Evolutionary conservation across 1,139 yeast genomes (phyloP).

Genomic region (Yamadazyma diddensiae): DNA sequence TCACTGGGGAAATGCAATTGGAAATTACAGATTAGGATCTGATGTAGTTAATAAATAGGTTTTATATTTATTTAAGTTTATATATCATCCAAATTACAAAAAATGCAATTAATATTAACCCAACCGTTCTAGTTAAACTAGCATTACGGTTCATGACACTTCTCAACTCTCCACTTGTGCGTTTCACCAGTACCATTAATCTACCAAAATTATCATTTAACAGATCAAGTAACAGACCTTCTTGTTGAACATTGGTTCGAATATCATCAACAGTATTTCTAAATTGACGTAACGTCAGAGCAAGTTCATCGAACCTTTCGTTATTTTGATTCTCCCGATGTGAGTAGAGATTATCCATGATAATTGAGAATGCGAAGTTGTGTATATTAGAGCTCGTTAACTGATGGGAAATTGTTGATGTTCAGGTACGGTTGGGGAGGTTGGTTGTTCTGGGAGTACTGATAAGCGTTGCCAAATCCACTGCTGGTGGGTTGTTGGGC

Average conservation of each 20-base stretch:
- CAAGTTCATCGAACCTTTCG: conserved; percentile 44
- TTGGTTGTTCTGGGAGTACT: conserved; percentile 2
- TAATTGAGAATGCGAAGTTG: background rate
- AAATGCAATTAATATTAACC: conserved; percentile 54
- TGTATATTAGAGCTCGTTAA: conserved; percentile 16
- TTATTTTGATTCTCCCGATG: conserved; percentile 46
- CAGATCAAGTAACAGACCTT: conserved; percentile 50
- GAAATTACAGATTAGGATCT: conserved; percentile 83
- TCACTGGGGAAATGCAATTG: conserved; percentile 94
- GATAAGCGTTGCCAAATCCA: conserved; percentile 16
- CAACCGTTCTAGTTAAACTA: conserved; percentile 40
- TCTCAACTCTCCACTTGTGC: conserved; percentile 65
- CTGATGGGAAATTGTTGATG: conserved; percentile 29
- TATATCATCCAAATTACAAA: conserved; percentile 66
- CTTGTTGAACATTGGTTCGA: conserved; percentile 42
- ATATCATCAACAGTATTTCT: conserved; percentile 46
- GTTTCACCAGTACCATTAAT: conserved; percentile 56
- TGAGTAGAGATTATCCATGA: conserved; percentile 38
- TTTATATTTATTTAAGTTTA: conserved; percentile 32
- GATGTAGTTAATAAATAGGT: conserved; percentile 56
- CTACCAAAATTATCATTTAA: conserved; percentile 59
- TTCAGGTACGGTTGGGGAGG: conserved; percentile 29
- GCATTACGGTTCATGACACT: conserved; percentile 46
- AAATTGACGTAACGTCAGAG: conserved; percentile 44
- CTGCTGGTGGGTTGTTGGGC: conserved; percentile 15